A percentile compares a stretch with the other conserved stretches of the same genome.
Conservation (phyloP, 192 early-diverging fungal species). For the Rhizoclosmatium sp. region DNA sequence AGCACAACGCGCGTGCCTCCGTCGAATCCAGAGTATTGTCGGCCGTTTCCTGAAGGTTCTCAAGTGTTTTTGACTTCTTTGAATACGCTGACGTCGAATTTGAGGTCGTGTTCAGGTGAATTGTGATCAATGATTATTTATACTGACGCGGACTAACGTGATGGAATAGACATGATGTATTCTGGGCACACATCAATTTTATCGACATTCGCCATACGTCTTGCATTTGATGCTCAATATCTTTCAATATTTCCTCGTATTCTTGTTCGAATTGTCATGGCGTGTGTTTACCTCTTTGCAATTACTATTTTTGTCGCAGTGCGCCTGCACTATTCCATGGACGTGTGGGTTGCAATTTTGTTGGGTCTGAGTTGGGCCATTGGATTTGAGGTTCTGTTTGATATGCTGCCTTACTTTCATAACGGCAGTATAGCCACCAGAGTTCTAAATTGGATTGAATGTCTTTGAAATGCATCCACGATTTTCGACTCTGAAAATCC, state of each 20-base stretch:
- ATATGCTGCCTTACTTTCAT: constrained; percentile 3
- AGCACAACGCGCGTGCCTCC: not conserved
- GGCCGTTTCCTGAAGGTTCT: not conserved
- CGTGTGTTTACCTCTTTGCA: not conserved
- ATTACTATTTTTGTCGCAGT: constrained; percentile 8
- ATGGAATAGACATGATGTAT: constrained; percentile 12
- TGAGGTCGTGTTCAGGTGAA: not conserved
- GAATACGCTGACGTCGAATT: not conserved
- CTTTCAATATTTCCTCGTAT: not conserved
- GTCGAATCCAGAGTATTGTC: not conserved
- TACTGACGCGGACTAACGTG: not conserved
- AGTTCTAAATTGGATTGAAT: not conserved
- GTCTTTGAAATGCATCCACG: no score
- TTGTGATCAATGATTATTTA: not conserved
- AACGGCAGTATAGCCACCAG: not conserved
- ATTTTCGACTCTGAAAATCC: no score
- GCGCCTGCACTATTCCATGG: constrained; percentile 7
- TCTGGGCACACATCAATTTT: constrained; percentile 4
- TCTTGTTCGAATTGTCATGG: not conserved
- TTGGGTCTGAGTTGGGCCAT: constrained; percentile 6
- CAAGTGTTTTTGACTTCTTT: not conserved
- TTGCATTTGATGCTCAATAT: not conserved
- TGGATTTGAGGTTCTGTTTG: not conserved
- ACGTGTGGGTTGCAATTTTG: not conserved
- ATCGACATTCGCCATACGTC: not conserved